Base-by-base conservation (phyloP, 2,329 filamentous ascomycete genomes). In the Ceratocystis papillata region DNA sequence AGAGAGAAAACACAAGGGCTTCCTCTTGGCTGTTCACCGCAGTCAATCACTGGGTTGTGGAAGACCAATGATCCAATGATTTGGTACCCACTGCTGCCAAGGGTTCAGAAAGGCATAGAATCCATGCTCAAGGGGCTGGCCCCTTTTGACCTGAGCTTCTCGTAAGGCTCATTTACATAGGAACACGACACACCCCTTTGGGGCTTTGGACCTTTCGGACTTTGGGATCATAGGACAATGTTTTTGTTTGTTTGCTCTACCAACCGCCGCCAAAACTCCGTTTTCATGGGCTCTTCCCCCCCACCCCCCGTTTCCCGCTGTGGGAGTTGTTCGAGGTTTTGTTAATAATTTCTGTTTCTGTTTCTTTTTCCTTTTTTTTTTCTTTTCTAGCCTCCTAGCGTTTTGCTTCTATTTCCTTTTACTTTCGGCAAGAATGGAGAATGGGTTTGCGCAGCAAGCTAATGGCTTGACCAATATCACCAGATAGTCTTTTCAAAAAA, bases 61-160 rank as follows among this genome's bases (percentile, higher is more conserved):
- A 33, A 57, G 20, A 22, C 20, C 22, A 57, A 57, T 57, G 25
- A 30, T 57, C 53, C 53, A 57, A 57, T 33, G 25, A 57, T 57
- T 7, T 57, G 53, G 53, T 57, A 50, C 61, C 10, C 30, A 17
- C 44, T 45, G 48, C 61, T 22, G 46, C n/a, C 46, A 50, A 50
- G 46, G 46, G 46, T 50, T 22, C 25, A 60, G 55, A 33, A 60
- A 60, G 33, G 33, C 25, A 37, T 15, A 30, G 5, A 62, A 46
- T n/a, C 61, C 37, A 8, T 62, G 37, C 61, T 45, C 41, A 62
- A 30, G 61, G 61, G 61, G 61, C 61, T 62, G 61, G 61, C 37
- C 37, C 61, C 59, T 46, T 46, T 62, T 62, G 61, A 25, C 30
- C 41, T 46, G 44, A 57, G 53, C 53, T 57, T 37, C 17, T 57